These are phyloP conservation scores for Diaporthe citriasiana DNA, from an alignment of 2,329 filamentous ascomycete species.

Conservation along the genomic window DNA sequence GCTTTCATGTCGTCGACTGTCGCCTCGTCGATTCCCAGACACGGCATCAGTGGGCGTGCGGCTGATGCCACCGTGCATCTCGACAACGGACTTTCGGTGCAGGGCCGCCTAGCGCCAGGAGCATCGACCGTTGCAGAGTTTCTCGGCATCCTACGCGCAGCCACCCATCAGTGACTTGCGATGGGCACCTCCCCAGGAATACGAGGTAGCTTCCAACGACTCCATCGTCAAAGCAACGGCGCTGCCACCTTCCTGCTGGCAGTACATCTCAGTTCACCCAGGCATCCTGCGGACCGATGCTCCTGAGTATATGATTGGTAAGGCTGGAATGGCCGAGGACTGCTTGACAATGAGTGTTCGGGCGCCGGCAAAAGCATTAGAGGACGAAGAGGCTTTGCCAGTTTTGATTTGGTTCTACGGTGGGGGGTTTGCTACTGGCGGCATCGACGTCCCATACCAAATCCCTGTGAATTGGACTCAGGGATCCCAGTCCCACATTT, in stretches of 20 bases:
- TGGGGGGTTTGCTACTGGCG: slow-evolving; percentile 60
- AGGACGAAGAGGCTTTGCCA: slow-evolving; percentile 50
- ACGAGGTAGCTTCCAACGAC: slow-evolving; percentile 45
- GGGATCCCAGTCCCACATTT: slow-evolving; percentile 52
- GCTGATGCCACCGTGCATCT: slow-evolving; percentile 14
- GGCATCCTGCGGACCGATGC: slow-evolving; percentile 41
- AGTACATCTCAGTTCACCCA: slow-evolving; percentile 22
- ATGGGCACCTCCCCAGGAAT: slow-evolving; percentile 50
- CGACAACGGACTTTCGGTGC: slow-evolving; percentile 20
- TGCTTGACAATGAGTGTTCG: slow-evolving; percentile 63
- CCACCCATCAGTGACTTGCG: slow-evolving; percentile 51
- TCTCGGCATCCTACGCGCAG: slow-evolving; percentile 54
- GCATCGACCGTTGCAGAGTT: slow-evolving; percentile 51
- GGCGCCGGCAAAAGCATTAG: slow-evolving; percentile 49
- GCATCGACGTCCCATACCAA: slow-evolving; percentile 60
- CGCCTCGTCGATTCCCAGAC: slow-evolving; percentile 2
- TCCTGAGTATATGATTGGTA: slow-evolving; percentile 46
- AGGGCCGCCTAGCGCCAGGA: slow-evolving; percentile 22
- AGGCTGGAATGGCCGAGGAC: slow-evolving; percentile 50
- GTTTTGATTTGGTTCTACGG: slow-evolving; percentile 64
- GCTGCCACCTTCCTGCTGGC: slow-evolving; percentile 42
- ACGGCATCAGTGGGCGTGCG: background rate
- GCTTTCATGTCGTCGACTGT: slow-evolving; percentile 6
- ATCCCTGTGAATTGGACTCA: slow-evolving; percentile 60
- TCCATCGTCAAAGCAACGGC: slow-evolving; percentile 51